Conservation (phyloP, 345 rosid genomes). For the Bruguiera sexangula region DNA sequence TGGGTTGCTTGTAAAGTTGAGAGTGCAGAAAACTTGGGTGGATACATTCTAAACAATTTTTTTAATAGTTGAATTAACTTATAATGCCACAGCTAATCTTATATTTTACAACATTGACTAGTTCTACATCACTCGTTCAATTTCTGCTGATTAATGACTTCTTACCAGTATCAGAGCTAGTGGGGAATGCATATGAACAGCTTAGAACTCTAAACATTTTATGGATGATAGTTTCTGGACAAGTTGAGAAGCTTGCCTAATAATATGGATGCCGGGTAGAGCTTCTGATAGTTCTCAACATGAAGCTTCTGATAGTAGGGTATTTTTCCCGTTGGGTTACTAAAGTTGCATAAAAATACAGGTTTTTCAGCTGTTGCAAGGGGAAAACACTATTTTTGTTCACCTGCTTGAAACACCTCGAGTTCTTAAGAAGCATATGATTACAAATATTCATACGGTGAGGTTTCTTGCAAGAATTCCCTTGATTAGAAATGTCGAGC, state of each 20-base stretch:
- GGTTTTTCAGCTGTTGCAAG: too few species aligned
- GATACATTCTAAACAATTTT: constrained; percentile 22
- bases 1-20: constrained; percentile 34
- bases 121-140: not conserved
- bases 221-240: too few species aligned
- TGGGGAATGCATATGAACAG: not conserved
- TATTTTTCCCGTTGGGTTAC: too few species aligned
- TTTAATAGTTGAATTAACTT: constrained; percentile 18
- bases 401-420: too few species aligned
- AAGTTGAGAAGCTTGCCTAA: too few species aligned
- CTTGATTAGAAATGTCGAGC: constrained; percentile 56
- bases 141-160: not conserved
- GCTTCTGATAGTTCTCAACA: too few species aligned
- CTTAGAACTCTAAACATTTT: too few species aligned
- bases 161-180: not conserved
- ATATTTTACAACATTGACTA: not conserved
- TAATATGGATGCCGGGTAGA: too few species aligned
- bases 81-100: constrained; percentile 4
- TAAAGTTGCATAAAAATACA: too few species aligned
- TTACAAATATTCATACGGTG: constrained; percentile 20
- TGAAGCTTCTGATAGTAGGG: too few species aligned
- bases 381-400: too few species aligned
- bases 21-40: constrained; percentile 2
- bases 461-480: constrained; percentile 90
- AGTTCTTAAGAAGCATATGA: not conserved